Base-by-base conservation (phyloP, 768 basidiomycete species). In the Hericium coralloides region DNA sequence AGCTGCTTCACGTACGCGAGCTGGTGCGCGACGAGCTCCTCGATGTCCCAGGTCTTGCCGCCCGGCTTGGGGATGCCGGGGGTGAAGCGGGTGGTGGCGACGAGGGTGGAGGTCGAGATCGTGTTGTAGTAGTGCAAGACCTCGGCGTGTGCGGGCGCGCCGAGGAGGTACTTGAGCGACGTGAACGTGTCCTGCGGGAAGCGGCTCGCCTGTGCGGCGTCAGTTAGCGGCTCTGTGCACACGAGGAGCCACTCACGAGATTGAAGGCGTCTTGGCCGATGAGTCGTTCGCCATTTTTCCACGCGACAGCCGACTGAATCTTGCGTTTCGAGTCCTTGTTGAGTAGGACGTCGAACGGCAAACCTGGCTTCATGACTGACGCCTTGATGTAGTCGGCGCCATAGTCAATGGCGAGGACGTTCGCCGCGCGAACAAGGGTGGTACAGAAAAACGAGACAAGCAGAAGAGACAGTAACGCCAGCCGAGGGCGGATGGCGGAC, bases 321-420 rank as follows among this genome's bases (percentile, higher is more conserved):
- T 98, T 98, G 58, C 97, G 79, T 74, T 98, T 98, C 26, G 94
- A 97, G 69, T 98, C 95, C 68, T 91, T 91, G 75, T 98, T 97
- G 56, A 98, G 76, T 23, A 99, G 78, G 31, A 99, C 91, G 72
- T 99, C 97, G 64, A 99, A 95, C 4, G 95, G 94, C 36, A 90
- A 73, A 48, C 92, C 94, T 1, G 94, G 93, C 67, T 93, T 95
- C 79, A 98, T 87, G 57, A 98, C 75, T 4, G 94, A 95, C 26
- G 93, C 91, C 72, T 98, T 99, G 67, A 95, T 98, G 81, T 86
- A 95, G 73, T 98, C 97, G 17, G 91, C 82, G 68, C 97, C 97
- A 81, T 97, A 98, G 83, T 99, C 97, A 66, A 99, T 91, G 18
- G 95, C 95, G 50, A 99, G 81, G 12, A 98, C 81, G 2, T 94